These are phyloP conservation scores for Ceratocystis smalleyi DNA, from an alignment of 2,329 filamentous ascomycete species.

Conservation along the genomic window DNA sequence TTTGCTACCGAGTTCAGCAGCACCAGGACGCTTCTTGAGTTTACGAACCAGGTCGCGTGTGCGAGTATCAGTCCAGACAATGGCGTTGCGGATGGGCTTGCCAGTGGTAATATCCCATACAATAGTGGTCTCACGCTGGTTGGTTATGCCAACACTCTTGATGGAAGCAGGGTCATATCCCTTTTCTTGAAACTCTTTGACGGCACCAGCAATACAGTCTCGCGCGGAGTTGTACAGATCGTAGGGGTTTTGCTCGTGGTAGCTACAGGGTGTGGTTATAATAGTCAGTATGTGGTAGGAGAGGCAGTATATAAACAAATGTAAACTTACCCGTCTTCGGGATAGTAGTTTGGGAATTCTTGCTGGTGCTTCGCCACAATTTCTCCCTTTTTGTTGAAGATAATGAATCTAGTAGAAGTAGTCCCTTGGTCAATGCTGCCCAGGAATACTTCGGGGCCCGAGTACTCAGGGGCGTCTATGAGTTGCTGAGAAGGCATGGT, in stretches of 20 bases:
- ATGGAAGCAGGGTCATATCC: conserved; percentile 56
- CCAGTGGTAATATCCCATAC: conserved; percentile 74
- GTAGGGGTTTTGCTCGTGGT: conserved; percentile 76
- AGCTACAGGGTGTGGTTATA: conserved; percentile 33
- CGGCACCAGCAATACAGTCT: conserved; percentile 62
- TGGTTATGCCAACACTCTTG: conserved; percentile 69
- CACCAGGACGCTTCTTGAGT: conserved; percentile 50
- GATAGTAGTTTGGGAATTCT: conserved; percentile 73
- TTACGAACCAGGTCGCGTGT: conserved; percentile 59
- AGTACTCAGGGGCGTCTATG: not conserved
- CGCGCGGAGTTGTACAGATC: conserved; percentile 63
- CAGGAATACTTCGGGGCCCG: conserved; percentile 37
- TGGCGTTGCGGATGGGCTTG: conserved; percentile 65
- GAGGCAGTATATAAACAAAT: not conserved
- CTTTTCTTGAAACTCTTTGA: conserved; percentile 52
- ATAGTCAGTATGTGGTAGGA: not conserved
- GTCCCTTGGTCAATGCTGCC: conserved; percentile 86
- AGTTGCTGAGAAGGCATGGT: not conserved
- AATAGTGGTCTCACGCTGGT: conserved; percentile 76
- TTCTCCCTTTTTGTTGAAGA: conserved; percentile 67
- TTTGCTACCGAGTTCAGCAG: conserved; percentile 51
- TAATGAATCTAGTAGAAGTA: conserved; percentile 76
- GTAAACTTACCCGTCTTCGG: conserved; percentile 58
- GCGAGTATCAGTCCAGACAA: conserved; percentile 82
- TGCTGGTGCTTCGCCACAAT: conserved; percentile 73